phyloP scores from a whole-genome alignment of 768 basidiomycete species.

The Mycena venus region DNA sequence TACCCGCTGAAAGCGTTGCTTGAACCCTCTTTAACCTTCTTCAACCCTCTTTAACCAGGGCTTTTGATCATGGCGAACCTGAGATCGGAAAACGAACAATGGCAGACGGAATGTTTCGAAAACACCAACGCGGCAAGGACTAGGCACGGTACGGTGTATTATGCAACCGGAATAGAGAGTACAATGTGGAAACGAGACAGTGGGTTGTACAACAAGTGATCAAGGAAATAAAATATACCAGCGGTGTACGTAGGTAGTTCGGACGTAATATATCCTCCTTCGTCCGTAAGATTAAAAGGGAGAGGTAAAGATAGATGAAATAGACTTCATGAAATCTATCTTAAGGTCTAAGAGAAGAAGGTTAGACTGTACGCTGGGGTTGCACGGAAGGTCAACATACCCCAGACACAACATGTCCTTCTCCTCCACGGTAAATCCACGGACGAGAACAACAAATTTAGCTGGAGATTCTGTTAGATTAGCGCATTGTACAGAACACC shows the following conservation, averaged over 20 bases:
- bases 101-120: too few species aligned
- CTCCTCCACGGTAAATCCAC: constrained; percentile 79
- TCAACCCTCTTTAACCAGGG: too few species aligned
- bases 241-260: too few species aligned
- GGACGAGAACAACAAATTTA: constrained; percentile 82
- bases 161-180: background rate
- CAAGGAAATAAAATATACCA: too few species aligned
- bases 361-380: background rate
- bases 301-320: constrained; percentile 42
- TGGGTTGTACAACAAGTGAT: background rate
- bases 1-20: too few species aligned
- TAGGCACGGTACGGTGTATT: too few species aligned
- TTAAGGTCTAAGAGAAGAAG: constrained; percentile 59
- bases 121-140: too few species aligned
- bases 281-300: too few species aligned
- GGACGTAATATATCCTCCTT: too few species aligned
- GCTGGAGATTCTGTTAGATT: constrained; percentile 60
- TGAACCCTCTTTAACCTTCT: too few species aligned
- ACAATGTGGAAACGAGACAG: background rate
- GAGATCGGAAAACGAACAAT: too few species aligned
- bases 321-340: constrained; percentile 78
- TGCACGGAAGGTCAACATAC: background rate
- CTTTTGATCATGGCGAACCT: background rate
- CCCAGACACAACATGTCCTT: constrained; percentile 84
- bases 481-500: background rate